Evolutionary conservation across 2,329 filamentous ascomycete genomes (phyloP).

Genomic region (Rutstroemia sp.): DNA sequence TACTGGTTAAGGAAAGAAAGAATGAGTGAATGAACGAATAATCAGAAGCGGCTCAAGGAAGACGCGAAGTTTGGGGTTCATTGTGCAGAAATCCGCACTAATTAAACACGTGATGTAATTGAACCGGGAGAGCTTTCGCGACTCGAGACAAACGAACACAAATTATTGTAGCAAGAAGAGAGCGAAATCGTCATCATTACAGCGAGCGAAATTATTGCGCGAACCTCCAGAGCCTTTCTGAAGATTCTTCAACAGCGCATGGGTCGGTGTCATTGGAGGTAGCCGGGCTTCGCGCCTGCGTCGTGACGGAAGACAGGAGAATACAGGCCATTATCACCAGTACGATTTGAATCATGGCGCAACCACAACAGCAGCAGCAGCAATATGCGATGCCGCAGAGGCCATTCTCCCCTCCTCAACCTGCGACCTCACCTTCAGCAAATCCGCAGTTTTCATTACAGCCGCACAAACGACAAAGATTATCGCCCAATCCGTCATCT

Average conservation of each 20-base stretch:
- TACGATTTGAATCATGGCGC: conserved; percentile 25
- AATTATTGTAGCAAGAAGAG: not conserved
- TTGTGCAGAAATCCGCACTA: not conserved
- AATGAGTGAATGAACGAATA: not conserved
- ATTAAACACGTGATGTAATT: not conserved
- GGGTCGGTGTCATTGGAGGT: conserved; percentile 20
- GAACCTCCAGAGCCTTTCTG: not conserved
- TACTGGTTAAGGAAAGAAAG: not conserved
- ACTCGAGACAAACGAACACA: conserved; percentile 6
- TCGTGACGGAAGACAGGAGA: conserved; percentile 19
- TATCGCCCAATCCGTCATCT: conserved; percentile 62
- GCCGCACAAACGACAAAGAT: conserved; percentile 64
- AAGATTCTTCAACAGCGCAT: conserved; percentile 16
- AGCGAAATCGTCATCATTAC: conserved; percentile 8
- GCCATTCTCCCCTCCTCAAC: conserved; percentile 55
- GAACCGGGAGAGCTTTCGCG: conserved; percentile 9
- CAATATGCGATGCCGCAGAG: conserved; percentile 39
- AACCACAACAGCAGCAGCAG: conserved; percentile 30
- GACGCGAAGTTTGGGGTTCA: conserved; percentile 7
- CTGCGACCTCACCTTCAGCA: conserved; percentile 47
- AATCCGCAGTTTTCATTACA: conserved; percentile 53
- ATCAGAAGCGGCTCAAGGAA: not conserved
- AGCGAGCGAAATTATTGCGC: conserved; percentile 7
- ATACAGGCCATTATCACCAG: conserved; percentile 12
- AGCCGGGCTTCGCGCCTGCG: conserved; percentile 28